These are phyloP conservation scores for Monilinia laxa DNA, from an alignment of 2,329 filamentous ascomycete species.

Conservation along the genomic window DNA sequence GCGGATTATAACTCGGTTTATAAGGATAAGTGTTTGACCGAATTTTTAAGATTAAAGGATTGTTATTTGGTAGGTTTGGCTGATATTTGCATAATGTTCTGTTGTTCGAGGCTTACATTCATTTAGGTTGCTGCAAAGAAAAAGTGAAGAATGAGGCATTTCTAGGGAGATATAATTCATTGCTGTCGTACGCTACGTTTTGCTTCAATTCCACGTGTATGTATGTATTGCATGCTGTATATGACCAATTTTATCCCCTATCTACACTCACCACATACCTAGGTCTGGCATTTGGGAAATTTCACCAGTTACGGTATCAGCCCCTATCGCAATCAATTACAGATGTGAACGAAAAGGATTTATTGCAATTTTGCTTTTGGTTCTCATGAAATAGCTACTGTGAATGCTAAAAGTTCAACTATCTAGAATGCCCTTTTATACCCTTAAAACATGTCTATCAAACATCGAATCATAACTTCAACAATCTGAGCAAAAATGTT, in stretches of 20 bases:
- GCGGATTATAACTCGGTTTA: constrained; percentile 86
- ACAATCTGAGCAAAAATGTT: constrained; percentile 71
- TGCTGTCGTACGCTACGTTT: not conserved
- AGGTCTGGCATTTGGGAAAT: not conserved
- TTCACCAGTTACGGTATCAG: not conserved
- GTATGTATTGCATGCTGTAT: not conserved
- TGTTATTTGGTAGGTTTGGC: constrained; percentile 71
- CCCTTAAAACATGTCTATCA: not conserved
- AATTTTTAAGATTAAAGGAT: constrained; percentile 82
- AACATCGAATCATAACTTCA: constrained; percentile 60
- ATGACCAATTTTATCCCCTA: not conserved
- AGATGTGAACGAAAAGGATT: not conserved
- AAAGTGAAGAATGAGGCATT: constrained; percentile 33
- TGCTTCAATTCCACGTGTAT: not conserved
- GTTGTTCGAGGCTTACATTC: constrained; percentile 25
- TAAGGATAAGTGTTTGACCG: constrained; percentile 84
- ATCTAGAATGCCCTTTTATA: constrained; percentile 16
- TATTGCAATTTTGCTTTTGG: not conserved
- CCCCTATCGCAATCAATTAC: not conserved
- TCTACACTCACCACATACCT: not conserved
- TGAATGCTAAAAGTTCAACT: not conserved
- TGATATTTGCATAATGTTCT: not conserved
- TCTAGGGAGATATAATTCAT: not conserved
- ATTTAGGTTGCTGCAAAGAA: constrained; percentile 54
- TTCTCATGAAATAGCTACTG: not conserved